Base-by-base conservation (phyloP, 768 basidiomycete genomes). In the Amanita pallidorosea region DNA sequence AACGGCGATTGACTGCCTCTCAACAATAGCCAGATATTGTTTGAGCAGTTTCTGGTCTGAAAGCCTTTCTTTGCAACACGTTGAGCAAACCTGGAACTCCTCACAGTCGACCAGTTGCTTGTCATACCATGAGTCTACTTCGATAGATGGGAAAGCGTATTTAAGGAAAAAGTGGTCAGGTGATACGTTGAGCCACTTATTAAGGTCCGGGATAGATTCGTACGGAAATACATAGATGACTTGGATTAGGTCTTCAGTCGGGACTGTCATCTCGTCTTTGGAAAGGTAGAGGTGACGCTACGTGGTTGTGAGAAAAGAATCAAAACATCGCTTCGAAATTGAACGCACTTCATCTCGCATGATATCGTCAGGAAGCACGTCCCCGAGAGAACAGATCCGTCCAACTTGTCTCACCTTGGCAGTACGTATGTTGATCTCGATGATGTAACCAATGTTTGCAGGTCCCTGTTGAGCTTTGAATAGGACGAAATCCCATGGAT, bases 281-380 rank as follows among this genome's bases (percentile, higher is more conserved):
- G 83, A 86, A 17, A 79, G 58, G 55, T 77, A 85, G 1, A 86
- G 57, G 51, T 89, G 78, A 18, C 76, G 71, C 84, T 88, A 38
- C 2, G 38, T 33, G 47, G 29, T 7, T 44, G 8, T 47, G 43
- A 49, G 7, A 46, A 15, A 37, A 49, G n/a, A 20, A 17, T 33
- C 18, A 31, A 7, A 37, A 45, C 33, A 17, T 36, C 20, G 23
- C 31, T 25, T 13, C 18, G 5, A 49, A 33, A 31, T 31, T 13
- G 12, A 13, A 22, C 66, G 17, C 50, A 83, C 85, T 71, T 85
- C 83, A 52, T 87, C 80, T 55, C 70, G 75, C 17, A 80, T 46
- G 1, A 67, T 52, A 18, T 61, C 51, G 1, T 47, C 50, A 0
- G 79, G 79, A 25, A 74, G 61, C 8, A 69, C 49, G 38, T 58